These are phyloP conservation scores for Trypanosoma caninum DNA, from an alignment of 208 protist species.

Conservation along the genomic window DNA sequence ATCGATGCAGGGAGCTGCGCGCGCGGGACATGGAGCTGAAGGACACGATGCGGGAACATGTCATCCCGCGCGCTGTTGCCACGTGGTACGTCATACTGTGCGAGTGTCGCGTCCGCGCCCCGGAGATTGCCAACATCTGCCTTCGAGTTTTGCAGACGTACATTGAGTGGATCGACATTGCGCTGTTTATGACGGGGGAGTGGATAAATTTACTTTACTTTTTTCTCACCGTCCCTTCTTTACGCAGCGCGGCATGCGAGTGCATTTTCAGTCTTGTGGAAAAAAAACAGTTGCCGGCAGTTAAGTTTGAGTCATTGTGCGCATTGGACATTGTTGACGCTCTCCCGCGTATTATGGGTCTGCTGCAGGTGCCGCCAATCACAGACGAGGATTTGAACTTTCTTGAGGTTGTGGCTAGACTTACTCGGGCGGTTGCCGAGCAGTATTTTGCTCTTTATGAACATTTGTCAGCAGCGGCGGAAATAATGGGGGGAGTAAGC, in stretches of 20 bases:
- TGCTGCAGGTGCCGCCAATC: conserved; percentile 42
- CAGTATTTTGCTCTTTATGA: conserved; percentile 64
- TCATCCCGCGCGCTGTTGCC: conserved; percentile 51
- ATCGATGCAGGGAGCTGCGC: conserved; percentile 42
- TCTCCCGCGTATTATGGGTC: conserved; percentile 51
- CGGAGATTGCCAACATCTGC: conserved; percentile 55
- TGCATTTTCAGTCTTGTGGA: conserved; percentile 58
- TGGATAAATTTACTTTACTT: conserved; percentile 81
- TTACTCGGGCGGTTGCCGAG: conserved; percentile 47
- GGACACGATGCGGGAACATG: conserved; percentile 67
- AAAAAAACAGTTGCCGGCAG: conserved; percentile 77
- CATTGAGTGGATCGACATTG: conserved; percentile 76
- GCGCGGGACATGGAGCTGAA: conserved; percentile 73
- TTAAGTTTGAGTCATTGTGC: conserved; percentile 58
- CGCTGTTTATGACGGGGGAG: conserved; percentile 49
- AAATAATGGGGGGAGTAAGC: background rate
- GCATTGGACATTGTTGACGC: conserved; percentile 53
- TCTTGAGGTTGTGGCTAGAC: conserved; percentile 42
- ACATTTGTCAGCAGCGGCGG: conserved; percentile 12
- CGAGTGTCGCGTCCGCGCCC: conserved; percentile 40
- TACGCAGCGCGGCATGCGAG: conserved; percentile 48
- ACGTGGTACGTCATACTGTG: conserved; percentile 59
- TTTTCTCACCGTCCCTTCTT: conserved; percentile 31
- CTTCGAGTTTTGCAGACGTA: conserved; percentile 65
- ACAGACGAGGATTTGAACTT: conserved; percentile 47